Evolutionary conservation across 805 yeast genomes (phyloP).

Genomic region (Allodekkera sacchari): DNA sequence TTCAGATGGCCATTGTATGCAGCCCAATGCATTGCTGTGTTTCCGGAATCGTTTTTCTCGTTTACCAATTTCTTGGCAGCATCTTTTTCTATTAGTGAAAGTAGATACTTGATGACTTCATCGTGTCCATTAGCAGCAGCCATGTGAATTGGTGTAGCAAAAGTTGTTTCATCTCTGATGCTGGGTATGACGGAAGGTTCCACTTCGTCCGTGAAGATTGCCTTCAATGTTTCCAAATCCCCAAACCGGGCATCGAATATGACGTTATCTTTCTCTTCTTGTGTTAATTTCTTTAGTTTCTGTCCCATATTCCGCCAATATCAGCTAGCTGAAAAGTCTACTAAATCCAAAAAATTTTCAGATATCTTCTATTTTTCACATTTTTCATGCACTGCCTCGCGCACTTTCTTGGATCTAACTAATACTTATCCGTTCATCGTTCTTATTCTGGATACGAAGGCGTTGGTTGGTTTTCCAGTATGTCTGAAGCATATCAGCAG

Average conservation of each 20-base stretch:
- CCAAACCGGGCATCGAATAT: constrained; percentile 83
- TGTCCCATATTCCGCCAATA: constrained; percentile 18
- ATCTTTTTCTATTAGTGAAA: constrained; percentile 37
- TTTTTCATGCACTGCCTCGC: background rate
- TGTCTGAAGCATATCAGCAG: no score
- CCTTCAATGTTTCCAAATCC: constrained; percentile 67
- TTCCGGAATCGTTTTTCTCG: constrained; percentile 68
- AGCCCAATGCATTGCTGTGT: constrained; percentile 97
- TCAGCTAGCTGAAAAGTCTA: no score
- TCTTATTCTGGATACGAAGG: no score
- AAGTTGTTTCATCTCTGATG: constrained; percentile 55
- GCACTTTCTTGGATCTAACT: no score
- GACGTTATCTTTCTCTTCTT: constrained; percentile 78
- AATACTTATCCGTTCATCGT: no score
- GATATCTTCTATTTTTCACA: constrained; percentile 1
- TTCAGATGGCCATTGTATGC: constrained; percentile 77
- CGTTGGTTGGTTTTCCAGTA: no score
- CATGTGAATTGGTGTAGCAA: constrained; percentile 82
- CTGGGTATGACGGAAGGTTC: constrained; percentile 33
- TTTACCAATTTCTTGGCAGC: constrained; percentile 42
- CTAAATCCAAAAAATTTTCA: constrained; percentile 2
- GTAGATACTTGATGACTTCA: constrained; percentile 53
- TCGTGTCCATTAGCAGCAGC: constrained; percentile 92
- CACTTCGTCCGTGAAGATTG: constrained; percentile 50
- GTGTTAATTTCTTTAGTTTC: constrained; percentile 31